These are phyloP conservation scores for Trifolium repens DNA, from an alignment of 306 rosid species.

Conservation along the genomic window DNA sequence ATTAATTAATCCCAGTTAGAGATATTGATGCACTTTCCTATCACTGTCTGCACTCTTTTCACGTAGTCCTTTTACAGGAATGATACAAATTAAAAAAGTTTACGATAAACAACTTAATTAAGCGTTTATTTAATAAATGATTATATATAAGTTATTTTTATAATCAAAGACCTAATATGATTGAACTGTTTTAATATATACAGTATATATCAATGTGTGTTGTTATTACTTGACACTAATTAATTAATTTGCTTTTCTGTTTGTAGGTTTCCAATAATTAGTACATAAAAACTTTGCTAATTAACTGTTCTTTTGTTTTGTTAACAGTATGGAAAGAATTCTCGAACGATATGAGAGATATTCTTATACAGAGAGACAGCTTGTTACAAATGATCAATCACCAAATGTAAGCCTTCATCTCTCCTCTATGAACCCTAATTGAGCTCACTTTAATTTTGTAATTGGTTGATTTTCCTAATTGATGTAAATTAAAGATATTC, in stretches of 20 bases:
- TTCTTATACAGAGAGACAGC: conserved; percentile 73
- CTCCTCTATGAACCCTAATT: background rate
- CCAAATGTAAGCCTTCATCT: conserved; percentile 52
- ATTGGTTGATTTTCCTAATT: background rate
- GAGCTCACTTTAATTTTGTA: background rate
- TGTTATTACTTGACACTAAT: too few relatives aligned
- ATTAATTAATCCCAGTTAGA: background rate
- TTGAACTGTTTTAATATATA: too few relatives aligned
- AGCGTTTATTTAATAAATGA: too few relatives aligned
- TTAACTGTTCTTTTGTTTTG: background rate
- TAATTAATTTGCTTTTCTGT: background rate
- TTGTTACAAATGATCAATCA: conserved; percentile 46
- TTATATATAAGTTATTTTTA: too few relatives aligned
- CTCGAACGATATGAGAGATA: conserved; percentile 89
- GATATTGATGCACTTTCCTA: background rate
- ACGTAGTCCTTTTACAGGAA: background rate
- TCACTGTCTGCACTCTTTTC: background rate
- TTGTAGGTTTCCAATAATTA: background rate
- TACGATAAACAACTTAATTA: background rate
- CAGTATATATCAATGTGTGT: too few relatives aligned
- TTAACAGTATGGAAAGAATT: conserved; percentile 77
- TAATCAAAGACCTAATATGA: too few relatives aligned
- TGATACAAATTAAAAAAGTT: background rate
- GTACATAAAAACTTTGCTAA: background rate
- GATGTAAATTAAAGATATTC: background rate